These are phyloP conservation scores for Dactylonectria macrodidyma DNA, from an alignment of 2,329 filamentous ascomycete species.

Conservation along the genomic window DNA sequence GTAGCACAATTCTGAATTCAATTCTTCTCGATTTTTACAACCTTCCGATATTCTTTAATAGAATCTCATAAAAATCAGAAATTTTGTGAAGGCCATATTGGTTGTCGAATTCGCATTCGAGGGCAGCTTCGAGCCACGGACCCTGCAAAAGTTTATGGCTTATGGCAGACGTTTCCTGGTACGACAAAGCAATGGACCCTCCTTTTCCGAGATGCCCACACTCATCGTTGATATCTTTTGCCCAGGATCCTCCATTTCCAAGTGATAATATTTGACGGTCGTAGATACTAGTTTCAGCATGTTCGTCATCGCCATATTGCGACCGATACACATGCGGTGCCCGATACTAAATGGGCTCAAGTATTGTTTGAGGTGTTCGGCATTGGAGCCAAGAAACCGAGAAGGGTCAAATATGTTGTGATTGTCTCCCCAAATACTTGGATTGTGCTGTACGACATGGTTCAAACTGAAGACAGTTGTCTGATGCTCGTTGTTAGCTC, in stretches of 20 bases:
- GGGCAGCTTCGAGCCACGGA: too few species aligned
- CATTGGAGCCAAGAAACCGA: conserved; percentile 14
- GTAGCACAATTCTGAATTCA: too few species aligned
- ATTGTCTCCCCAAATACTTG: conserved; percentile 12
- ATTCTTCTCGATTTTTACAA: too few species aligned
- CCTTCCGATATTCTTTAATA: too few species aligned
- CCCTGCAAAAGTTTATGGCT: too few species aligned
- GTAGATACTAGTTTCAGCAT: conserved; percentile 18
- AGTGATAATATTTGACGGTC: conserved; percentile 9
- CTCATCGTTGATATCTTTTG: conserved; percentile 20
- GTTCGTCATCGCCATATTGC: conserved; percentile 28
- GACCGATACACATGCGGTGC: conserved; percentile 25
- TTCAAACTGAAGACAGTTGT: conserved; percentile 22
- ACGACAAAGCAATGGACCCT: conserved; percentile 7
- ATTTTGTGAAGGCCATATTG: too few species aligned
- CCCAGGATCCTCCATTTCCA: conserved; percentile 4
- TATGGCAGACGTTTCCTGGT: background rate
- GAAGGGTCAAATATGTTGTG: conserved; percentile 16
- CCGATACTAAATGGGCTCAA: conserved; percentile 22
- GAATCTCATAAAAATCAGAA: too few species aligned
- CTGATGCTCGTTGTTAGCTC: conserved; percentile 1
- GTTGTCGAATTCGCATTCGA: too few species aligned
- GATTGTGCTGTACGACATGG: conserved; percentile 17
- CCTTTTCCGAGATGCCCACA: conserved; percentile 25
- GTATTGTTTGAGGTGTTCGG: conserved; percentile 8